These are phyloP conservation scores for Lagenaria siceraria DNA, from an alignment of 306 rosid genomes.

Conservation along the genomic window DNA sequence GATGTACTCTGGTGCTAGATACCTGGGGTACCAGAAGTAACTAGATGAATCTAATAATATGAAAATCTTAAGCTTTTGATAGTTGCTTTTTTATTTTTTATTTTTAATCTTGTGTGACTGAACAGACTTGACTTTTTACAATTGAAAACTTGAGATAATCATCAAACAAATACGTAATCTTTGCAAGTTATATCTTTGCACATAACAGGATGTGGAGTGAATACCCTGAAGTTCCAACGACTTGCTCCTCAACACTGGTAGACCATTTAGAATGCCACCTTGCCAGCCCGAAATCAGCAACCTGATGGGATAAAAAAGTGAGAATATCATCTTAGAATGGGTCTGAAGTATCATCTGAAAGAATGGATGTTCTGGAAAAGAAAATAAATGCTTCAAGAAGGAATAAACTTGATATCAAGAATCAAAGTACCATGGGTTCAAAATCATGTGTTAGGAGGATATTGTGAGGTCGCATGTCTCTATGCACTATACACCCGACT, in stretches of 20 bases:
- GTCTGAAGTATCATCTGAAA: background rate
- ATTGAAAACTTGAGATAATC: background rate
- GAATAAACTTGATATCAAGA: background rate
- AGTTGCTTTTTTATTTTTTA: background rate
- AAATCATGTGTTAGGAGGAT: slow-evolving; percentile 86
- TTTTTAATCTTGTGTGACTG: background rate
- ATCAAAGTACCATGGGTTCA: slow-evolving; percentile 61
- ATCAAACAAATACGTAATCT: background rate
- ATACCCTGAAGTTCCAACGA: slow-evolving; percentile 69
- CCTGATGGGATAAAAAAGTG: slow-evolving; percentile 25
- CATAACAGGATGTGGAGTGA: background rate
- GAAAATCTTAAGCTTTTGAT: background rate
- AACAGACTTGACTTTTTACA: background rate
- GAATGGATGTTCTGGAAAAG: background rate
- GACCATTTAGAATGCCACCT: slow-evolving; percentile 83
- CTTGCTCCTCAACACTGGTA: slow-evolving; percentile 38
- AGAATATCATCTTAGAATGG: background rate
- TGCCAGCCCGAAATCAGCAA: slow-evolving; percentile 93
- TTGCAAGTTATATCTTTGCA: background rate
- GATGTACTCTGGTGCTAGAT: slow-evolving; percentile 80
- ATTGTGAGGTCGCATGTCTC: slow-evolving; percentile 79
- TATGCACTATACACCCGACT: slow-evolving; percentile 91
- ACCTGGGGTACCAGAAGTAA: slow-evolving; percentile 34
- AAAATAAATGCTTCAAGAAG: background rate
- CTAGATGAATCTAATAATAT: slow-evolving; percentile 10